These are phyloP conservation scores for Fusarium sp. DNA, from an alignment of 2,329 filamentous ascomycete genomes.

Conservation along the genomic window DNA sequence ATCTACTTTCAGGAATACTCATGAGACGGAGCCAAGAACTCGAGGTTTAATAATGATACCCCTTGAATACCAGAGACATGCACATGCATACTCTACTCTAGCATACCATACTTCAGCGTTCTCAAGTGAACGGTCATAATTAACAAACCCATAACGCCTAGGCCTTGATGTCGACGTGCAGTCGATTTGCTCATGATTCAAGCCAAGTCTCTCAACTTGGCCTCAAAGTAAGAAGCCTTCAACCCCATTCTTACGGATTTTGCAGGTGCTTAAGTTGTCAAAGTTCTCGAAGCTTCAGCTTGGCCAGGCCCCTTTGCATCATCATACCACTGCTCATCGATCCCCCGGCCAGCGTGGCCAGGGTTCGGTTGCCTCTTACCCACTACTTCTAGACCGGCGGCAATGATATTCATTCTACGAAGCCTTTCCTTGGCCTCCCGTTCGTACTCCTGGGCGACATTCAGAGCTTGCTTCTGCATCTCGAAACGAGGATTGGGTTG, in stretches of 20 bases:
- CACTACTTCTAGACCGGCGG: constrained; percentile 79
- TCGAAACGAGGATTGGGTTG: constrained; percentile 74
- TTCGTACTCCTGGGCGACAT: constrained; percentile 78
- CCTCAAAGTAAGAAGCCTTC: not conserved
- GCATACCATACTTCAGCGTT: constrained; percentile 26
- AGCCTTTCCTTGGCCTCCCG: constrained; percentile 81
- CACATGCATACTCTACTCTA: constrained; percentile 25
- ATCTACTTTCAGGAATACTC: not conserved
- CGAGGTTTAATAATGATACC: constrained; percentile 43
- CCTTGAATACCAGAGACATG: constrained; percentile 18
- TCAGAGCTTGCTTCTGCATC: constrained; percentile 78
- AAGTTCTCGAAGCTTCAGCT: constrained; percentile 25
- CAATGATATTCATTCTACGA: constrained; percentile 79
- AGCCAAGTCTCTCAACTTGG: not conserved
- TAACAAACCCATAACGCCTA: constrained; percentile 45
- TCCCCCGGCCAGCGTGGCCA: constrained; percentile 11
- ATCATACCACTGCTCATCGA: constrained; percentile 55
- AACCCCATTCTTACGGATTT: too few species aligned
- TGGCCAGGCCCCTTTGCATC: constrained; percentile 39
- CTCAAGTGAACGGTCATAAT: constrained; percentile 42
- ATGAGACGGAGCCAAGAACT: constrained; percentile 1
- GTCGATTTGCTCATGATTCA: constrained; percentile 24
- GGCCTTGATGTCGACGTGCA: constrained; percentile 31
- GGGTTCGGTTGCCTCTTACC: constrained; percentile 43
- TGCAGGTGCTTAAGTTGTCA: too few species aligned